phyloP scores from a whole-genome alignment of 2,329 filamentous ascomycete species.

The Aspergillus pseudoglaucus region DNA sequence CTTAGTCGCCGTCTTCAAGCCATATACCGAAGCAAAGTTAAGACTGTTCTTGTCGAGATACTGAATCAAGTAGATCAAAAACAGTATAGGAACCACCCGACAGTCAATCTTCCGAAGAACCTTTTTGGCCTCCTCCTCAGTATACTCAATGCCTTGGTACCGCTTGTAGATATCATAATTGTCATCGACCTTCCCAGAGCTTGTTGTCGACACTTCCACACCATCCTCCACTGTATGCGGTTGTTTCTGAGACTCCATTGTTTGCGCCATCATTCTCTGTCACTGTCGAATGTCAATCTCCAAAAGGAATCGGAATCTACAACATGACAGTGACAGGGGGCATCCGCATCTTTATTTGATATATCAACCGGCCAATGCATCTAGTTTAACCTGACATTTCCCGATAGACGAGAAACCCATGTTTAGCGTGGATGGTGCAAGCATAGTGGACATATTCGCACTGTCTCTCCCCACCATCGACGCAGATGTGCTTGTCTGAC shows the following conservation, averaged over 20 bases:
- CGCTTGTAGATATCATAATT: conserved; percentile 33
- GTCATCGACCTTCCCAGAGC: conserved; percentile 25
- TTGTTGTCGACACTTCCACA: conserved; percentile 6
- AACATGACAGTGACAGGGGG: not conserved
- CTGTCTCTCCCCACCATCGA: not conserved
- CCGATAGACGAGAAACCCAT: not conserved
- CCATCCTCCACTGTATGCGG: conserved; percentile 6
- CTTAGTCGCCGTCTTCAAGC: conserved; percentile 22
- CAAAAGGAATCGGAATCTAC: not conserved
- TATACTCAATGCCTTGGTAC: conserved; percentile 15
- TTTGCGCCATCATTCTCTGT: not conserved
- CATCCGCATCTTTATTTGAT: not conserved
- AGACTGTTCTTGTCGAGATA: conserved; percentile 53
- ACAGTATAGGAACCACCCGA: conserved; percentile 50
- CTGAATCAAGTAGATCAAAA: conserved; percentile 48
- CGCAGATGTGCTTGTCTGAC: not conserved
- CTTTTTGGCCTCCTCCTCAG: conserved; percentile 15
- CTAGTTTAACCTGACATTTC: not conserved
- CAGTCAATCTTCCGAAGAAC: conserved; percentile 53
- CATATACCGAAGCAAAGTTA: conserved; percentile 27
- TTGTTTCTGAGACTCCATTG: not conserved
- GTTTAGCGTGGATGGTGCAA: too few species aligned
- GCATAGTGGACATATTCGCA: not conserved
- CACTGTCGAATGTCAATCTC: not conserved
- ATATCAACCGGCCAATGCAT: not conserved